phyloP scores from a whole-genome alignment of 306 rosid genomes.

The Luffa acutangula region DNA sequence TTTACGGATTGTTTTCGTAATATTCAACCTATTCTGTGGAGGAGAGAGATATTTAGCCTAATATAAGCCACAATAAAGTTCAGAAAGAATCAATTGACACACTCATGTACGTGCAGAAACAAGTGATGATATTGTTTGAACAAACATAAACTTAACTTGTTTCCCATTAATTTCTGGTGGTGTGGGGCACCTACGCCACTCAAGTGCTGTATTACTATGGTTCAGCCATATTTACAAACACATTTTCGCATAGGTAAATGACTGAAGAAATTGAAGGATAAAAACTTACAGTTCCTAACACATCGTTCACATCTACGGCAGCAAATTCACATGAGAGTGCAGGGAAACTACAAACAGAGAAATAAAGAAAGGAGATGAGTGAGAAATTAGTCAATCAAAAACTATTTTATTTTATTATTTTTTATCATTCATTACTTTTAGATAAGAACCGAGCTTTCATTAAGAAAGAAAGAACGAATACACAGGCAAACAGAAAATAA shows the following conservation, averaged over 20 bases:
- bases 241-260: slow-evolving; percentile 5
- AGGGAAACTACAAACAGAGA: slow-evolving; percentile 66
- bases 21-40: slow-evolving; percentile 88
- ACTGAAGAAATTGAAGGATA: slow-evolving; percentile 3
- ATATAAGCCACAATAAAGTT: slow-evolving; percentile 17
- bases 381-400: neutral
- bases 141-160: neutral
- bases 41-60: slow-evolving; percentile 15
- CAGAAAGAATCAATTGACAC: slow-evolving; percentile 9
- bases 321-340: slow-evolving; percentile 97
- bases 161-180: neutral
- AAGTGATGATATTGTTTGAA: slow-evolving; percentile 2
- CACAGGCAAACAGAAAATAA: too few relatives aligned
- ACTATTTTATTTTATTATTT: neutral
- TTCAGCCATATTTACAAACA: neutral
- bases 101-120: slow-evolving; percentile 2
- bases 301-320: slow-evolving; percentile 79
- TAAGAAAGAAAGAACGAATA: too few relatives aligned
- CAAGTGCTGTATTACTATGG: neutral
- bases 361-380: neutral
- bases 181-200: neutral
- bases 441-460: too few relatives aligned
- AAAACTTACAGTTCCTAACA: slow-evolving; percentile 92
- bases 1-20: slow-evolving; percentile 83
- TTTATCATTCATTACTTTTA: too few relatives aligned